Evolutionary conservation across 1,284 basidiomycete genomes (phyloP), one percentile per base, ranked within the genome.

Genomic region (Fomitopsis betulina): DNA sequence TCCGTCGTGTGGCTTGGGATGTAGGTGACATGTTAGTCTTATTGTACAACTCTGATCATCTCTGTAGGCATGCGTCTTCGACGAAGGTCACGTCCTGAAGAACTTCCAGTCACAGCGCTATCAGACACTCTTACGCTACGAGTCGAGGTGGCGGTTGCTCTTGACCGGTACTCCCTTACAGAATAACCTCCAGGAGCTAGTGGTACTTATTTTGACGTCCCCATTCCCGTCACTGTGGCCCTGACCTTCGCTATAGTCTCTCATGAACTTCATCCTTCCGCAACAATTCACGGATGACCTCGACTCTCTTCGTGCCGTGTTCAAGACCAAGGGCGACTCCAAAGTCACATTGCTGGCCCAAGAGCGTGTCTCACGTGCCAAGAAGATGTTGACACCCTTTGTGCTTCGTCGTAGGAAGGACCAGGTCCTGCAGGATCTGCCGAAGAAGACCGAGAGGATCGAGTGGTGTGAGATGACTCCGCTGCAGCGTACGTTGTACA

Each of bases 301-400:
- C 66, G 87, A 87, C 35, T 86, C 89, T 6, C 78, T 99, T 7
- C 86, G 93, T 13, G 91, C 94, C 13, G 97, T 99, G 65, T 99
- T 99, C 85, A 99, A 98, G 74, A 93, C 94, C 39, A 94, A 93
- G 66, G 88, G 91, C 5, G 91, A 94, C 66, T 88, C 89, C 10
- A 92, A 91, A 62, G 86, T 92, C 53, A 91, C 91, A 43, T 72
- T 97, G 43, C 85, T 99, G 15, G 91, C 95, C 6, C 87, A 93
- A 69, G 90, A 95, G 70, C 87, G 96, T 50, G 91, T 98, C 27
- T 92, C 94, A 53, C 79, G 96, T 58, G 97, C 97, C 5, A 97
- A 98, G 76, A 94, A 92, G 72, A 98, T 99, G 95, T 95, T 99
- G 89, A 96, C 93, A 17, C 97, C 97, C 0, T 99, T 99, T 71